phyloP scores from a whole-genome alignment of 106 monocot genomes.

The Cymbidium sinense region DNA sequence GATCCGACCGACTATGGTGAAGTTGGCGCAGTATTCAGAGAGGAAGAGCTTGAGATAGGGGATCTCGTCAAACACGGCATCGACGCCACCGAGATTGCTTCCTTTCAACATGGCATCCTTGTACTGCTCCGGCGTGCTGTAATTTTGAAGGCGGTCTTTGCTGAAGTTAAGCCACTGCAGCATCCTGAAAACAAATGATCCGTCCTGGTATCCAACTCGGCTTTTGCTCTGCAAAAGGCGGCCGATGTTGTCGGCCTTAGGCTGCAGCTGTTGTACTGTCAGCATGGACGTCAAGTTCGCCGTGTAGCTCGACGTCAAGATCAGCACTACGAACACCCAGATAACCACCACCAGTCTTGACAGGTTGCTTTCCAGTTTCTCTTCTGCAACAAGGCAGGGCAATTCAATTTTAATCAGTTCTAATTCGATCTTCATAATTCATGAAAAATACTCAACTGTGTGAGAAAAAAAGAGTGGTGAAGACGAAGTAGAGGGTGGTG shows the following conservation, averaged over 20 bases:
- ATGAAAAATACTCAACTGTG: not conserved
- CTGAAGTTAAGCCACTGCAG: constrained; percentile 13
- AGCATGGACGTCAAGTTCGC: constrained; percentile 63
- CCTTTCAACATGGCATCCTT: constrained; percentile 22
- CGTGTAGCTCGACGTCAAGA: constrained; percentile 59
- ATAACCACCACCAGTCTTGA: constrained; percentile 50
- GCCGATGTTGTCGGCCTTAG: constrained; percentile 31
- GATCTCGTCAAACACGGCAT: constrained; percentile 17
- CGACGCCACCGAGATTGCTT: constrained; percentile 17
- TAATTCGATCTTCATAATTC: not conserved
- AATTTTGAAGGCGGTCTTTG: constrained; percentile 6
- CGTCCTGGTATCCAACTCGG: constrained; percentile 42
- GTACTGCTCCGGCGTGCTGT: constrained; percentile 17
- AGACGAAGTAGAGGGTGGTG: constrained; percentile 5
- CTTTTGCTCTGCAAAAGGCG: constrained; percentile 30
- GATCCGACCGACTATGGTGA: constrained; percentile 9
- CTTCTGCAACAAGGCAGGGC: constrained; percentile 18
- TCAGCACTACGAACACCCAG: constrained; percentile 65
- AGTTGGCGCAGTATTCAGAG: constrained; percentile 2
- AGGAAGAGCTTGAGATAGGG: constrained; percentile 20
- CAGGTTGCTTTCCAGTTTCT: constrained; percentile 45
- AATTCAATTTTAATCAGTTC: not conserved
- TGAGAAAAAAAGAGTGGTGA: constrained; percentile 5
- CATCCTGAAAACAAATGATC: constrained; percentile 12
- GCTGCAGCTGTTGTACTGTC: constrained; percentile 51